Percentiles rank a stretch among this genome's conserved stretches.
Conservation (phyloP, 768 basidiomycete genomes). For the Trametopsis cervina region DNA sequence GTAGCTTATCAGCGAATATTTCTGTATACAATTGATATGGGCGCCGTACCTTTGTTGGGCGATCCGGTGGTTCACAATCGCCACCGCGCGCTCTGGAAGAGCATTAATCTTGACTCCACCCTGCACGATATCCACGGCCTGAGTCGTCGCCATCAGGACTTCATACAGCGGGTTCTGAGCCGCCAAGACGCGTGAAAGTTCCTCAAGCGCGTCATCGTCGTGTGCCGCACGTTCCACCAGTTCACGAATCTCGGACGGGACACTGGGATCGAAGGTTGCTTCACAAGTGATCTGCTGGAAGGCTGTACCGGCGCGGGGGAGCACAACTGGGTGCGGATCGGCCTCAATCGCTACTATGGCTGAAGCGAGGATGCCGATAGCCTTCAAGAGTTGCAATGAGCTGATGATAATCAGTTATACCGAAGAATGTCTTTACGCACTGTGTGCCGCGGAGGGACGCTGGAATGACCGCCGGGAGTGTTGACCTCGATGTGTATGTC, state of each 20-base stretch:
- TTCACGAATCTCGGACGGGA: conserved; percentile 41
- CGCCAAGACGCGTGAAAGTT: conserved; percentile 40
- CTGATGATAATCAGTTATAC: background rate
- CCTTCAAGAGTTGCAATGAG: conserved; percentile 2
- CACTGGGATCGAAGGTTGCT: conserved; percentile 50
- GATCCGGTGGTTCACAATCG: conserved; percentile 68
- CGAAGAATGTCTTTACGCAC: conserved; percentile 11
- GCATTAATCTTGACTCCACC: conserved; percentile 46
- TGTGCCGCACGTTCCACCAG: conserved; percentile 39
- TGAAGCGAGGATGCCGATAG: conserved; percentile 74
- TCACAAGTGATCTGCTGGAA: conserved; percentile 61
- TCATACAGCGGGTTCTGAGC: conserved; percentile 29
- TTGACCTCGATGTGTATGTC: conserved; percentile 24
- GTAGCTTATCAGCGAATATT: no score
- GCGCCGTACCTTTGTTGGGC: conserved; percentile 27
- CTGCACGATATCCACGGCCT: conserved; percentile 61
- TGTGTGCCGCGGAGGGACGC: conserved; percentile 35
- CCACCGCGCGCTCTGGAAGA: conserved; percentile 67
- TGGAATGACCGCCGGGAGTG: conserved; percentile 34
- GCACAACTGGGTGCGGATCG: conserved; percentile 46
- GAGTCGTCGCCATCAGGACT: conserved; percentile 60
- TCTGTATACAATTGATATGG: no score
- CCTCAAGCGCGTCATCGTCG: conserved; percentile 44
- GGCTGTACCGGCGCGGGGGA: conserved; percentile 50
- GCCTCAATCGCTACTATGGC: conserved; percentile 63